A percentile compares a stretch with the other conserved stretches of the same genome.
These are phyloP conservation scores for Candida coquimbonensis DNA, from an alignment of 805 yeast genomes.

Conservation along the genomic window DNA sequence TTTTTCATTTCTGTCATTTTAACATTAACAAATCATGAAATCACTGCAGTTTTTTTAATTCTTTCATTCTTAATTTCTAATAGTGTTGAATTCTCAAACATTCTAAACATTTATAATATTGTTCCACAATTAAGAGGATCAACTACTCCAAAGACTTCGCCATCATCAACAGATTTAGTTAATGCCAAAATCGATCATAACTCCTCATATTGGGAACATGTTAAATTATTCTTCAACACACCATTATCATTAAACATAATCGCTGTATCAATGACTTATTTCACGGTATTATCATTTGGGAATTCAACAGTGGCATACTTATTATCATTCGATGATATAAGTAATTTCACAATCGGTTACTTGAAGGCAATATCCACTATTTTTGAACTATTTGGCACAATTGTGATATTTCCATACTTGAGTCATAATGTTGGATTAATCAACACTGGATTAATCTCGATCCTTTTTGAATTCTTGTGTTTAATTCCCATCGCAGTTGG, in stretches of 20 bases:
- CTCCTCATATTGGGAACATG: constrained; percentile 9
- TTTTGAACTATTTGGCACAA: constrained; percentile 28
- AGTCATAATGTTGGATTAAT: constrained; percentile 22
- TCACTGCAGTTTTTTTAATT: constrained; percentile 24
- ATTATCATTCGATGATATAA: constrained; percentile 24
- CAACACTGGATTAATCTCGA: constrained; percentile 25
- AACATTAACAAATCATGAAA: constrained; percentile 14
- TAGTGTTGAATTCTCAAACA: constrained; percentile 27
- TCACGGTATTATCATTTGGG: constrained; percentile 34
- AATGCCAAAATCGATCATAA: background rate
- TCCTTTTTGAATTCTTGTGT: constrained; percentile 25
- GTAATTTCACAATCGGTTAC: constrained; percentile 25
- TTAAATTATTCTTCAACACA: constrained; percentile 20
- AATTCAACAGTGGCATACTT: constrained; percentile 31
- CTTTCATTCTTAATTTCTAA: constrained; percentile 24
- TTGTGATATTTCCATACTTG: constrained; percentile 26
- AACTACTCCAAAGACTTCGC: background rate
- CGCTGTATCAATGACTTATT: constrained; percentile 24
- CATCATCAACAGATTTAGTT: background rate
- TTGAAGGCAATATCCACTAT: constrained; percentile 27
- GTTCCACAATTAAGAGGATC: constrained; percentile 24
- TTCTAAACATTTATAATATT: constrained; percentile 26
- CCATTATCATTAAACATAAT: constrained; percentile 26
- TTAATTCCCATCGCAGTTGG: constrained; percentile 21
- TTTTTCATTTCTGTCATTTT: constrained; percentile 28